Conservation (phyloP, 2,329 filamentous ascomycete species). For the Phyllosticta citrichinensis region DNA sequence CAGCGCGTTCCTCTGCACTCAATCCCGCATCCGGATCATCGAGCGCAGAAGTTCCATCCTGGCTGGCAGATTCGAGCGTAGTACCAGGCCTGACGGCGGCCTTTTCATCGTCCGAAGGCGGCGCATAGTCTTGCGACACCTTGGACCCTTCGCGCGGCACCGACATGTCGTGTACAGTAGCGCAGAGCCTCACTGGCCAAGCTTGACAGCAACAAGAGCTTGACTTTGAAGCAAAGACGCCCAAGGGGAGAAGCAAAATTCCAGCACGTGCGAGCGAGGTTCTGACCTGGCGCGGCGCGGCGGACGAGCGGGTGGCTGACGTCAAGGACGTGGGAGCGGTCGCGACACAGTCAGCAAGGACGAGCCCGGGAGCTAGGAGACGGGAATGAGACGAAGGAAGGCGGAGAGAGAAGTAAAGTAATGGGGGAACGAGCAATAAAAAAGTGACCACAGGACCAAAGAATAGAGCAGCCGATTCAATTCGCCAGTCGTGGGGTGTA, state of each 20-base stretch:
- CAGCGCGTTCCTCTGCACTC: slow-evolving; percentile 51
- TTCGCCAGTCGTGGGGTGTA: neutral
- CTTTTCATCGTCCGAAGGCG: slow-evolving; percentile 14
- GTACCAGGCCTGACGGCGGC: slow-evolving; percentile 10
- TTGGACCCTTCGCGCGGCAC: neutral
- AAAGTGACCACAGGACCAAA: neutral
- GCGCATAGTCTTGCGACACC: neutral
- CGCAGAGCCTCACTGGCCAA: neutral
- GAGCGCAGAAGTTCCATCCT: slow-evolving; percentile 10
- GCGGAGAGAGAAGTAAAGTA: neutral
- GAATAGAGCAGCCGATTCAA: neutral
- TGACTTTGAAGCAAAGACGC: neutral
- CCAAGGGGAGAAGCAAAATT: neutral
- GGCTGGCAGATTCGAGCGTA: slow-evolving; percentile 4
- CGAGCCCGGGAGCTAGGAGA: neutral
- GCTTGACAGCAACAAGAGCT: neutral
- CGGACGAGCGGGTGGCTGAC: neutral
- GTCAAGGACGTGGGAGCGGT: neutral
- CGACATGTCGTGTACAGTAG: neutral
- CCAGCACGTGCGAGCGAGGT: neutral
- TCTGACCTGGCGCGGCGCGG: no score
- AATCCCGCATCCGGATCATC: slow-evolving; percentile 55
- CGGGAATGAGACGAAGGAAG: neutral
- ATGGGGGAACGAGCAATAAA: neutral
- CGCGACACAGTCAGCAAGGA: neutral